Evolutionary conservation across 2,329 filamentous ascomycete species (phyloP).

Genomic region (Fusarium domesticum): DNA sequence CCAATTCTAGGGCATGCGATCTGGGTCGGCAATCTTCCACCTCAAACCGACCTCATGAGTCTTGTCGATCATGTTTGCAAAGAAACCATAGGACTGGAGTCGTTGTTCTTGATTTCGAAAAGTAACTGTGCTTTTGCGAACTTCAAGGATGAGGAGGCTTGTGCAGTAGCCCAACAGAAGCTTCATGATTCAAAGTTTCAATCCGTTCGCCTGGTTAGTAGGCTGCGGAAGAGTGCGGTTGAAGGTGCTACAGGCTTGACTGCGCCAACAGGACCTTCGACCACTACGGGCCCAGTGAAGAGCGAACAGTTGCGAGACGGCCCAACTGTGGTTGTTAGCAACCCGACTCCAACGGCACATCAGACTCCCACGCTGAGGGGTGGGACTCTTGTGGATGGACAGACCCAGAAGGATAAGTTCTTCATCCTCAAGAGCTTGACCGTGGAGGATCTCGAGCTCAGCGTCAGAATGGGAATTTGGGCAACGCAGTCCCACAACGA

Average conservation of each 20-base stretch:
- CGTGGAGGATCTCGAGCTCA: conserved; percentile 82
- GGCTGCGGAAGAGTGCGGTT: conserved; percentile 61
- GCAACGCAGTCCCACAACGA: conserved; percentile 95
- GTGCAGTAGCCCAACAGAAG: conserved; percentile 71
- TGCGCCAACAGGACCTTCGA: conserved; percentile 54
- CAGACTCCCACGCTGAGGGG: conserved; percentile 1
- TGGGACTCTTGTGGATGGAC: conserved; percentile 7
- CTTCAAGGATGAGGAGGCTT: conserved; percentile 77
- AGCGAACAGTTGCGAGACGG: conserved; percentile 12
- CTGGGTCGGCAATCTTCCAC: conserved; percentile 93
- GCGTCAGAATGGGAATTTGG: conserved; percentile 86
- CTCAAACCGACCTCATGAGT: conserved; percentile 74
- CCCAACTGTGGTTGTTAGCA: conserved; percentile 2
- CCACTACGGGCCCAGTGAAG: conserved; percentile 33
- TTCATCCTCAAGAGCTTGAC: conserved; percentile 94
- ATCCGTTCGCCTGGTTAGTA: conserved; percentile 79
- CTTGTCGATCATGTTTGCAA: conserved; percentile 89
- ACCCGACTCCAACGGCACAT: conserved; percentile 4
- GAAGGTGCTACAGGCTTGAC: conserved; percentile 46
- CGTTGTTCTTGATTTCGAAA: conserved; percentile 90
- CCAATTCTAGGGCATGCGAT: conserved; percentile 68
- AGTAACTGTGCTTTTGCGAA: conserved; percentile 98
- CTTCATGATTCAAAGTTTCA: conserved; percentile 91
- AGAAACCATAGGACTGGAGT: conserved; percentile 76
- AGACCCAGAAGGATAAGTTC: conserved; percentile 63